Base-by-base conservation (phyloP, 2,329 filamentous ascomycete genomes). In the Sporothrix pseudoabietina region DNA sequence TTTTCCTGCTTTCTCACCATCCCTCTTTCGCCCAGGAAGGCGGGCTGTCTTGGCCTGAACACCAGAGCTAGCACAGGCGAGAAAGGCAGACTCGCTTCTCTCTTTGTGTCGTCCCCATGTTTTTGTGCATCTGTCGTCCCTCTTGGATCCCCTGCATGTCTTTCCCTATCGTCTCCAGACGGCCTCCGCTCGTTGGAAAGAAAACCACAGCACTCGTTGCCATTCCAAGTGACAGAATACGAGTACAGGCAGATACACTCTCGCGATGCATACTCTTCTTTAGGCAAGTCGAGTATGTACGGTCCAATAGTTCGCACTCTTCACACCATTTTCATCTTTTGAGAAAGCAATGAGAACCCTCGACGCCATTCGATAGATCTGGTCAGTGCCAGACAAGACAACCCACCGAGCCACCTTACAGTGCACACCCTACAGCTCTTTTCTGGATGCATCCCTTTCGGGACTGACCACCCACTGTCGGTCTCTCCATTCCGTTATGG, bases 231-330 rank as follows among this genome's bases (percentile, higher is more conserved):
- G 61, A 12, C 22, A 66, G 4, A 19, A 47, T 19, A 16, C 22
- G 4, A 19, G 30, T 19, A 16, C 22, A 26, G 14, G 1, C 12
- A 3, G 4, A 44, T 10, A 22, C 12, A 14, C 32, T 32, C 69
- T 49, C 69, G 69, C 69, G 19, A 47, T 71, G 39, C 69, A 71
- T 71, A 22, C 69, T 71, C 39, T 6, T 71, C 49, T 71, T 22
- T 22, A 35, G 2, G 10, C 19, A 44, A 10, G 10, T 22, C 44
- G 12, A 12, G 44, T 10, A 35, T 2, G 44, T 14, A 16, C 26
- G 26, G 59, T 26, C 39, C 35, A 65, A n/a, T 65, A 26, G 26
- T 2, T 26, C 26, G 26, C 2, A 44, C 61, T 7, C 19, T 22
- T 9, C 35, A 41, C 3, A 4, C 35, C 35, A 3, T 35, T 35